Percentiles rank a stretch among this genome's conserved stretches.
These are phyloP conservation scores for Neurospora cerealis DNA, from an alignment of 495 filamentous ascomycete genomes.

Conservation along the genomic window DNA sequence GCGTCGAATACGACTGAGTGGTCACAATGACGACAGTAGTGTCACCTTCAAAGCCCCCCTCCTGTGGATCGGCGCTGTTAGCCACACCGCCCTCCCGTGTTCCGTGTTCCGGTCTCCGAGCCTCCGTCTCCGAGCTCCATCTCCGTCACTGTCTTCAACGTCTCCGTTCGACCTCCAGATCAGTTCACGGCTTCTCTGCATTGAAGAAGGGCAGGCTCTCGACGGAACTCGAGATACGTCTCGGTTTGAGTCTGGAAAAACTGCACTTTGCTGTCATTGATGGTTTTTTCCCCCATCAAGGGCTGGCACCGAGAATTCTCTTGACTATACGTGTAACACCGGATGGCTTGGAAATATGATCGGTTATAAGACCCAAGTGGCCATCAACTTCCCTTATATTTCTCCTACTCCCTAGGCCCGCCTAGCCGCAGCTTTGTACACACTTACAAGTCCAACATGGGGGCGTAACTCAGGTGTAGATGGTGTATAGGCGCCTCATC, in stretches of 20 bases:
- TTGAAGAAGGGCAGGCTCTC: background rate
- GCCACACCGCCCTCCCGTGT: background rate
- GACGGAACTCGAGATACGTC: background rate
- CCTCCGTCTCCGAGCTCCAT: background rate
- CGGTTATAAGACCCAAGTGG: background rate
- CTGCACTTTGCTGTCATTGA: background rate
- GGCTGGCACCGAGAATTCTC: background rate
- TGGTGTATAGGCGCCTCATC: background rate
- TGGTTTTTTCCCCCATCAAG: no score
- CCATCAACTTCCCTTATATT: background rate
- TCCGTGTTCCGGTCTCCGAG: background rate
- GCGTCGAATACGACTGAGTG: background rate
- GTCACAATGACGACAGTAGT: background rate
- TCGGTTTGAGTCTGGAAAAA: background rate
- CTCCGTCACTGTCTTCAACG: background rate
- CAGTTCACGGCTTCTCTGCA: background rate
- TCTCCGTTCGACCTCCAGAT: background rate
- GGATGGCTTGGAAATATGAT: background rate
- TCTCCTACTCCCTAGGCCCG: background rate
- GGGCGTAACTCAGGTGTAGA: background rate
- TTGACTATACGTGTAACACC: background rate
- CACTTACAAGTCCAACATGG: background rate
- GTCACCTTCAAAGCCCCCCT: background rate
- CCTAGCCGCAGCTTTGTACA: background rate
- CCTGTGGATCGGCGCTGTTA: background rate